Evolutionary conservation across 2,329 filamentous ascomycete genomes (phyloP).

Genomic region (Colletotrichum phormii): DNA sequence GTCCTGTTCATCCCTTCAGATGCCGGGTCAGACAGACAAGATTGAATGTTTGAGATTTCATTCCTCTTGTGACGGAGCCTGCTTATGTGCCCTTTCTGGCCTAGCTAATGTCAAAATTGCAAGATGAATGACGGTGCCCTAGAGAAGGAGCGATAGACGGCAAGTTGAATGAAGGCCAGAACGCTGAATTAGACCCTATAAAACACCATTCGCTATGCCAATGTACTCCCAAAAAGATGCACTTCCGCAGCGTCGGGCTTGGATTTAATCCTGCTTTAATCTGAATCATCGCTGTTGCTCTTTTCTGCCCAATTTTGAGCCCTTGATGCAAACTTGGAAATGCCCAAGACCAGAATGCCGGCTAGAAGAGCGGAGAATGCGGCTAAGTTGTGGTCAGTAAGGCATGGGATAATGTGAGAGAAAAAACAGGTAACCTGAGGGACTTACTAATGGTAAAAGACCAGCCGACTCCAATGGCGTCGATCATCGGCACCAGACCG

Average conservation of each 20-base stretch:
- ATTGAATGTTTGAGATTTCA: no score
- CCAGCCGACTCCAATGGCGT: slow-evolving; percentile 63
- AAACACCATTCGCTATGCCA: neutral
- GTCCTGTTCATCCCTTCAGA: no score
- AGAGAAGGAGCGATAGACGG: no score
- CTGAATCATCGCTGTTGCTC: slow-evolving; percentile 16
- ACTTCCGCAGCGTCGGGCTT: no score
- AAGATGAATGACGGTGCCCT: no score
- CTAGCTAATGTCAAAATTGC: no score
- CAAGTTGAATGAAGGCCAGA: no score
- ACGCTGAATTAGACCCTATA: no score
- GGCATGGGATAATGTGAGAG: neutral
- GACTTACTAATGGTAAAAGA: slow-evolving; percentile 56
- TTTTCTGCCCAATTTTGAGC: slow-evolving; percentile 28
- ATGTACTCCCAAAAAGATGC: no score
- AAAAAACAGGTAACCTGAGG: rapidly evolving
- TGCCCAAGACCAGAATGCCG: slow-evolving; percentile 22
- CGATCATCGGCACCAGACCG: slow-evolving; percentile 62
- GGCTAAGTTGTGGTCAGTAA: neutral
- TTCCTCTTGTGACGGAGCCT: no score
- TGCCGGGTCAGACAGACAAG: no score
- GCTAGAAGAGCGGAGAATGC: slow-evolving; percentile 11
- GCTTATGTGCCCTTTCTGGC: no score
- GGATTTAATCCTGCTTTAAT: neutral
- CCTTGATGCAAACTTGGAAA: slow-evolving; percentile 27